A percentile compares a stretch with the other conserved stretches of the same genome.
Evolutionary conservation across 2,329 filamentous ascomycete species (phyloP).

Genomic region (Ploettnerulaceae sp.): DNA sequence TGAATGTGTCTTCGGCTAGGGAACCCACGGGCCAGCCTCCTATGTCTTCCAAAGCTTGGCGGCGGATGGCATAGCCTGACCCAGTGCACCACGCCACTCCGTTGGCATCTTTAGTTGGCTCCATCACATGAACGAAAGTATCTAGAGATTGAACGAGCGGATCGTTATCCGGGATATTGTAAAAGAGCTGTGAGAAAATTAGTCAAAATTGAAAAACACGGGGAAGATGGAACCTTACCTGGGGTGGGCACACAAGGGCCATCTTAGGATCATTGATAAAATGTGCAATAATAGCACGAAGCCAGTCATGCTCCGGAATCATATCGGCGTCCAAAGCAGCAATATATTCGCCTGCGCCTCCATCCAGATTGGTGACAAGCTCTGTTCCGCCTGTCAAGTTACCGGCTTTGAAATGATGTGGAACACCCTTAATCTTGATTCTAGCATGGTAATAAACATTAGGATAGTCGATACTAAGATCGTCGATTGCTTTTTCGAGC

Average conservation of each 20-base stretch:
- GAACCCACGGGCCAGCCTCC: constrained; percentile 57
- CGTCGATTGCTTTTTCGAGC: constrained; percentile 38
- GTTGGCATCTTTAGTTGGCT: constrained; percentile 41
- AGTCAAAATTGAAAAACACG: too few relatives aligned
- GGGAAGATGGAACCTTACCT: too few relatives aligned
- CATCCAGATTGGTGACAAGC: constrained; percentile 45
- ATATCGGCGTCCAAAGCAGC: constrained; percentile 62
- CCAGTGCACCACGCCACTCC: constrained; percentile 59
- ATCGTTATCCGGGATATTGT: constrained; percentile 55
- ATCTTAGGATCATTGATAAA: constrained; percentile 50
- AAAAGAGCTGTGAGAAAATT: too few relatives aligned
- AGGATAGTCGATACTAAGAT: constrained; percentile 38
- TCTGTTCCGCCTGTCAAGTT: constrained; percentile 58
- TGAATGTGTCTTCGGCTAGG: constrained; percentile 56
- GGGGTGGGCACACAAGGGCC: constrained; percentile 53
- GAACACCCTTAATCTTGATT: constrained; percentile 24
- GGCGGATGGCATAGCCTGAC: constrained; percentile 55
- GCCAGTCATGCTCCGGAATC: constrained; percentile 58
- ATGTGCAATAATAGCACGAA: constrained; percentile 55
- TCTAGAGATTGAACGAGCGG: constrained; percentile 51
- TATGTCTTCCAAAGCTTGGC: constrained; percentile 55
- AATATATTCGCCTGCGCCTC: constrained; percentile 51
- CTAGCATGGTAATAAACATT: constrained; percentile 49
- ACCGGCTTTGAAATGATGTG: constrained; percentile 51
- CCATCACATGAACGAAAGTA: constrained; percentile 51